phyloP scores from a whole-genome alignment of 2,329 filamentous ascomycete species.

The Pseudomassariella vexata region DNA sequence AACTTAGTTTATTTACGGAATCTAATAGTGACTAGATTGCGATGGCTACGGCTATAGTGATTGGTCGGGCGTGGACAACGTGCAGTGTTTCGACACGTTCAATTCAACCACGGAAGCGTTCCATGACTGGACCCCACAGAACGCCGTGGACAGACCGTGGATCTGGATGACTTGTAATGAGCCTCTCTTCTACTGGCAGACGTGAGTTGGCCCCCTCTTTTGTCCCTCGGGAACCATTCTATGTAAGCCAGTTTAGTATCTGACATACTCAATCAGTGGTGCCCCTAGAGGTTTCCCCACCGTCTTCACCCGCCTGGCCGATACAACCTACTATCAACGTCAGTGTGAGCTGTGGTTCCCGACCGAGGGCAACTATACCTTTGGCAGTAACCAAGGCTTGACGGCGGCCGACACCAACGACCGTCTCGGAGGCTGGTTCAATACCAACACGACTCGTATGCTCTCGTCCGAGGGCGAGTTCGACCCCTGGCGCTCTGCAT shows the following conservation, averaged over 20 bases:
- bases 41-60: constrained; percentile 38
- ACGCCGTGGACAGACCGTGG: constrained; percentile 47
- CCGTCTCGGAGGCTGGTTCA: constrained; percentile 50
- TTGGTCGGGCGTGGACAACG: constrained; percentile 32
- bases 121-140: constrained; percentile 41
- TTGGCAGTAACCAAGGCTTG: constrained; percentile 36
- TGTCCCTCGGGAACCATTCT: no score
- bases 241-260: no score
- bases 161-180: constrained; percentile 59
- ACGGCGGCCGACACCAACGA: constrained; percentile 44
- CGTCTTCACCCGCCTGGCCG: constrained; percentile 48
- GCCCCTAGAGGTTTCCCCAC: constrained; percentile 36
- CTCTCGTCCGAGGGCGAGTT: constrained; percentile 54
- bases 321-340: constrained; percentile 44
- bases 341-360: constrained; percentile 55
- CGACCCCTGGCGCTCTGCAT: constrained; percentile 54
- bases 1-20: no score
- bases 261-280: constrained; percentile 26
- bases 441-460: constrained; percentile 44
- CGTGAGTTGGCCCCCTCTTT: constrained; percentile 29
- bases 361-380: constrained; percentile 39
- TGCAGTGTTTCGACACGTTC: constrained; percentile 49
- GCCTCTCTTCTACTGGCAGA: constrained; percentile 53
- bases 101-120: constrained; percentile 42
- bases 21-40: constrained; percentile 26